Evolutionary conservation across 768 basidiomycete genomes (phyloP).

Genomic region (Mycena haematopus): DNA sequence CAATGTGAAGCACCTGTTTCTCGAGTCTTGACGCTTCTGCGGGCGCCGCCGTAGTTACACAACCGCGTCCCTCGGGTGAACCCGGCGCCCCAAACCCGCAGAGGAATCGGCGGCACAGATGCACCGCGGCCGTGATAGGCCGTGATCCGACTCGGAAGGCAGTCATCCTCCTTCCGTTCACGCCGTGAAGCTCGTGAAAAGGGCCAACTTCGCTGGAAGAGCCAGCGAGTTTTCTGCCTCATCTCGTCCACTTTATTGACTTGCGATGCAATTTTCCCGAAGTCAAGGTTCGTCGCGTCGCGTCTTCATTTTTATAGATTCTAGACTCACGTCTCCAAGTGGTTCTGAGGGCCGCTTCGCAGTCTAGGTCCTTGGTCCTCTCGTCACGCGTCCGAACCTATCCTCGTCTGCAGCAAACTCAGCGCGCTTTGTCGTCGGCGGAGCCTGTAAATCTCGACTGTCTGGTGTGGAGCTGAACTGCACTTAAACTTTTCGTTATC

Average conservation of each 20-base stretch:
- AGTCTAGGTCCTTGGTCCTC: slow-evolving; percentile 27
- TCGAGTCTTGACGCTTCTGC: too few species aligned
- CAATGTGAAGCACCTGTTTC: too few species aligned
- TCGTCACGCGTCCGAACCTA: slow-evolving; percentile 16
- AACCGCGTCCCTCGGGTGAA: too few species aligned
- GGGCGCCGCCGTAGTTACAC: too few species aligned
- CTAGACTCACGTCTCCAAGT: slow-evolving; percentile 21
- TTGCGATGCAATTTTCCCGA: slow-evolving; percentile 22
- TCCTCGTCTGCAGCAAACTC: slow-evolving; percentile 9
- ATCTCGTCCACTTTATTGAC: not conserved
- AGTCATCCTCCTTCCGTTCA: not conserved
- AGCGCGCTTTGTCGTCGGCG: slow-evolving; percentile 2
- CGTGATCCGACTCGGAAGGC: too few species aligned
- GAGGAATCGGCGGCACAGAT: too few species aligned
- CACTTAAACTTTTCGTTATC: not conserved
- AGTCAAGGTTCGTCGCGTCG: slow-evolving; percentile 17
- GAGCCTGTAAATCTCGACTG: slow-evolving; percentile 7
- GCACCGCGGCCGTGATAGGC: too few species aligned
- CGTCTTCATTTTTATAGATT: not conserved
- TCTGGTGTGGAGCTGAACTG: slow-evolving; percentile 6
- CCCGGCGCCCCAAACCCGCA: too few species aligned
- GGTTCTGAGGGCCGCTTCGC: slow-evolving; percentile 19
- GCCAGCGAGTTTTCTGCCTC: not conserved
- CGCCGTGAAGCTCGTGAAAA: not conserved
- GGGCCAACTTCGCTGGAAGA: not conserved